Evolutionary conservation across 2,329 filamentous ascomycete genomes (phyloP), one percentile per base, ranked within the genome.

Genomic region (Xylariaceae sp.): DNA sequence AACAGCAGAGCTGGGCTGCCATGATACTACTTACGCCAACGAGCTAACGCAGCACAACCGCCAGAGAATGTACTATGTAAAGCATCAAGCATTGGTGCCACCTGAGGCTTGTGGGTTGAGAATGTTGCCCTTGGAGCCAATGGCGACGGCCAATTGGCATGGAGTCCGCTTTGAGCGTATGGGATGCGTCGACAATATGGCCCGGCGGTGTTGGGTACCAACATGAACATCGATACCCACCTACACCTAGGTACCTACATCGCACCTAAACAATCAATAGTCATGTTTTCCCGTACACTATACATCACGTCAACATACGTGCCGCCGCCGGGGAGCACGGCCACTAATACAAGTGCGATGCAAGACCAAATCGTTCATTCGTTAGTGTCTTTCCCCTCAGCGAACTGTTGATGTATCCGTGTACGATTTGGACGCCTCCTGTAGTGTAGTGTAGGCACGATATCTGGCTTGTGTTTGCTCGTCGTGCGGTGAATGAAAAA

Each of bases 81-180:
- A 50, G 50, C 48, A 58, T 52, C 39, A 51, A 50, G 50, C 48
- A 58, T 54, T 46, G 47, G 56, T 65, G 60, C 64, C 62, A 62
- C 62, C 60, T 61, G 54, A 61, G 42, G 29, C 41, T 19, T 35
- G 56, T 56, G 58, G 53, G 50, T 27, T 51, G 35, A 48, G 46
- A 19, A 19, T 54, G 48, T 44, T 44, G 9, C 43, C 50, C 57
- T 51, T 54, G 51, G 56, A 55, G 56, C 65, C 65, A 67, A 67
- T 68, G 32, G 55, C 40, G 46, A 45, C 43, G 48, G 48, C 47
- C 62, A 67, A 67, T 66, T 67, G 64, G 52, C 53, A 50, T 49
- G 47, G 32, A 51, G 41, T 48, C 39, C 32, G 12, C 32, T 37
- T 53, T 30, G 49, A 52, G 45, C 50, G 56, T n/a, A 51, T 56